Conservation (phyloP, 2,329 filamentous ascomycete genomes). For the Coniochaeta sp. region DNA sequence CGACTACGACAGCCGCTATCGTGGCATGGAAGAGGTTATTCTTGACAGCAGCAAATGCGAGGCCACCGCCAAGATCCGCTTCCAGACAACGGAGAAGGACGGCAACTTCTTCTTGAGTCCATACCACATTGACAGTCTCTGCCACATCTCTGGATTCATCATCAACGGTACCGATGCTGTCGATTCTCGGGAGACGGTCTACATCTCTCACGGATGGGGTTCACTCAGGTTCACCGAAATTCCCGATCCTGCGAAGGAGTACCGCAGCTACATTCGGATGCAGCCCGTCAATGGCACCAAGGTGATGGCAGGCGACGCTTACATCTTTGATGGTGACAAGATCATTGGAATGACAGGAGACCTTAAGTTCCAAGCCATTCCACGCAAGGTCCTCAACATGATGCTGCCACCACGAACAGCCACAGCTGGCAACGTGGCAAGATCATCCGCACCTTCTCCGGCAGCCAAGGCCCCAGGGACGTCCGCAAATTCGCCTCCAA, state of each 20-base stretch:
- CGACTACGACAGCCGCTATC: conserved; percentile 46
- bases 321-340: conserved; percentile 44
- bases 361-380: conserved; percentile 61
- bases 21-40: conserved; percentile 52
- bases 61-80: conserved; percentile 33
- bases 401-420: conserved; percentile 55
- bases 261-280: conserved; percentile 52
- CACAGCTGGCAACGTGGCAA: conserved; percentile 23
- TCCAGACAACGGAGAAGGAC: conserved; percentile 39
- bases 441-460: conserved; percentile 22
- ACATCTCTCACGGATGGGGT: conserved; percentile 54
- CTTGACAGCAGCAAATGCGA: conserved; percentile 38
- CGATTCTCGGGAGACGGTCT: conserved; percentile 46
- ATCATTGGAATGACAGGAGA: conserved; percentile 43
- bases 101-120: conserved; percentile 50
- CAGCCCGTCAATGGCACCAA: conserved; percentile 43
- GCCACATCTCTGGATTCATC: conserved; percentile 54
- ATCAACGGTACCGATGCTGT: conserved; percentile 51
- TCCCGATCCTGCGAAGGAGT: conserved; percentile 35
- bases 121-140: conserved; percentile 52
- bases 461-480: conserved; percentile 25
- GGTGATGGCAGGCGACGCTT: conserved; percentile 46
- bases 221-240: conserved; percentile 42
- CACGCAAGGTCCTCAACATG: conserved; percentile 58
- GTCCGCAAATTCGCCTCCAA: conserved; percentile 19